These are phyloP conservation scores for Nothomitra cinnamomea DNA, from an alignment of 2,329 filamentous ascomycete species.

Conservation along the genomic window DNA sequence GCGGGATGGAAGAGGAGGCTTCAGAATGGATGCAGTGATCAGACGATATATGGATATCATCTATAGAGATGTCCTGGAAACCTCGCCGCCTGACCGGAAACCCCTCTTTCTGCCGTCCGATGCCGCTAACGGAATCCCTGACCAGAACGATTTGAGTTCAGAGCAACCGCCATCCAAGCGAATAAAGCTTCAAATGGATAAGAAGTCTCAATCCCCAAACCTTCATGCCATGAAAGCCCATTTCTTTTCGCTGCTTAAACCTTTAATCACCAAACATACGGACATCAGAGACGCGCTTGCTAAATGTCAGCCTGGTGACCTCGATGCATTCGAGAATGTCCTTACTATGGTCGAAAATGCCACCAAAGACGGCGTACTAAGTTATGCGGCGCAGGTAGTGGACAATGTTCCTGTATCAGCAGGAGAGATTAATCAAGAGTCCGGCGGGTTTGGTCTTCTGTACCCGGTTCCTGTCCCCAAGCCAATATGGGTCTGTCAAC, in stretches of 20 bases:
- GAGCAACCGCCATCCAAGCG: constrained; percentile 32
- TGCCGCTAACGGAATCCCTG: constrained; percentile 11
- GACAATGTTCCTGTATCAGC: background rate
- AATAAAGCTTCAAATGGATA: constrained; percentile 26
- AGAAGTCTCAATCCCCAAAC: constrained; percentile 41
- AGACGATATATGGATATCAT: constrained; percentile 84
- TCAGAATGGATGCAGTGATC: constrained; percentile 73
- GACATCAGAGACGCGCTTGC: constrained; percentile 77
- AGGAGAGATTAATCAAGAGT: background rate
- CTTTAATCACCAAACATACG: constrained; percentile 64
- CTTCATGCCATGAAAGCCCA: constrained; percentile 74
- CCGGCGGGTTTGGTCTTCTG: background rate
- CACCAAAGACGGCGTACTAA: constrained; percentile 48
- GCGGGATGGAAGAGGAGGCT: constrained; percentile 62
- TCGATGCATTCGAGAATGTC: constrained; percentile 61
- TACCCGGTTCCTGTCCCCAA: background rate
- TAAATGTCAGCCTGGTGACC: constrained; percentile 47
- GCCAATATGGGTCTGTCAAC: constrained; percentile 83
- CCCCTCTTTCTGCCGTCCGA: constrained; percentile 56
- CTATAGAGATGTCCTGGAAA: constrained; percentile 55
- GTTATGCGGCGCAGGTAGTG: background rate
- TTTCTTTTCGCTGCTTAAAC: constrained; percentile 77
- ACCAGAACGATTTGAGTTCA: constrained; percentile 19
- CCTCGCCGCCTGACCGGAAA: constrained; percentile 45
- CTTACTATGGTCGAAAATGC: constrained; percentile 57